These are phyloP conservation scores for Ramaria rubella DNA, from an alignment of 768 basidiomycete species.

Conservation along the genomic window DNA sequence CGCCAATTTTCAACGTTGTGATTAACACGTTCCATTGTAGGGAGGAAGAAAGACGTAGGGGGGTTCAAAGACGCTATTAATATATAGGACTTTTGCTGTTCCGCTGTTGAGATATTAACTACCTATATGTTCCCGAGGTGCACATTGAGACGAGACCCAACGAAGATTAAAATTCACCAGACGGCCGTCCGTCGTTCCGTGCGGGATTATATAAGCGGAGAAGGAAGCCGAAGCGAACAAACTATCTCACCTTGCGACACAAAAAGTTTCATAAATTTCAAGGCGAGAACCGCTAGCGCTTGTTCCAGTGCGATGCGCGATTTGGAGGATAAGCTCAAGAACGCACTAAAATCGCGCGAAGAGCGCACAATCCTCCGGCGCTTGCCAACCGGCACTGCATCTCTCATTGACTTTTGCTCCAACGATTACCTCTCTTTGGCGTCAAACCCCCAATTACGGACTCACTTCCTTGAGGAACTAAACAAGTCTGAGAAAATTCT, in stretches of 20 bases:
- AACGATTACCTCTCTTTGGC: slow-evolving; percentile 92
- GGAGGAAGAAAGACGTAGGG: slow-evolving; percentile 65
- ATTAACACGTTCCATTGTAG: slow-evolving; percentile 29
- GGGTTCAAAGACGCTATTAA: slow-evolving; percentile 32
- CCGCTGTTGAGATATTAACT: too few species aligned
- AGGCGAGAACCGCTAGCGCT: background rate
- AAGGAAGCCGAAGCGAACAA: too few species aligned
- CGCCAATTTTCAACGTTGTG: slow-evolving; percentile 2
- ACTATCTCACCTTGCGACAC: background rate
- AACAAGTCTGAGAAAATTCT: slow-evolving; percentile 49
- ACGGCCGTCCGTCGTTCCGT: too few species aligned
- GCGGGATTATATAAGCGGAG: too few species aligned
- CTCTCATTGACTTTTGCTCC: slow-evolving; percentile 64
- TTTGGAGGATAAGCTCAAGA: slow-evolving; percentile 35
- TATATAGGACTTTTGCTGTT: background rate
- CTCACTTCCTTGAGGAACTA: slow-evolving; percentile 51
- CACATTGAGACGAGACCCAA: too few species aligned
- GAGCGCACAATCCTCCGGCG: slow-evolving; percentile 61
- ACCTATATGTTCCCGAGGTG: too few species aligned
- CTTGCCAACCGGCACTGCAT: slow-evolving; percentile 50
- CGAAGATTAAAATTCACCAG: too few species aligned
- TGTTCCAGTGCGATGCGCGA: slow-evolving; percentile 20
- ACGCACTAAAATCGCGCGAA: slow-evolving; percentile 59
- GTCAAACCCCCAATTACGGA: slow-evolving; percentile 47
- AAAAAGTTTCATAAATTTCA: background rate